Evolutionary conservation across 257 asterid species (phyloP).

Genomic region (Solanum sejunctum): DNA sequence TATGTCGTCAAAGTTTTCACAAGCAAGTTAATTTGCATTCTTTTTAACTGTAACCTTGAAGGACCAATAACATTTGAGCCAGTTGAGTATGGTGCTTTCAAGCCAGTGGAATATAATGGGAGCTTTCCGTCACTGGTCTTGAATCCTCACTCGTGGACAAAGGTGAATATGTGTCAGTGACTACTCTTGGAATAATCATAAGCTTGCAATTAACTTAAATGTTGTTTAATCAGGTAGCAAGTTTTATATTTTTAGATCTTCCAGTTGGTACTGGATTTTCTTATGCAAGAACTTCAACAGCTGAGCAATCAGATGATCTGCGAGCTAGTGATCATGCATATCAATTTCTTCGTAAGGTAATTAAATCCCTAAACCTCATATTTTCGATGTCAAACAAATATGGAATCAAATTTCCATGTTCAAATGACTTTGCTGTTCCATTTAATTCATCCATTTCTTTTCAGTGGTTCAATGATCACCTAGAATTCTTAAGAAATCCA

Average conservation of each 20-base stretch:
- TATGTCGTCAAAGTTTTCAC: neutral
- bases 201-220: no score
- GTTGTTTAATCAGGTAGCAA: no score
- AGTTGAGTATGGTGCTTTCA: neutral
- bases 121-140: neutral
- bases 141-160: neutral
- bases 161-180: neutral
- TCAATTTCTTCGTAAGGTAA: no score
- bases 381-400: neutral
- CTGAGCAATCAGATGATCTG: no score
- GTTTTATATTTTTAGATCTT: no score
- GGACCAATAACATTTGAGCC: neutral
- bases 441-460: neutral
- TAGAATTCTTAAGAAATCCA: neutral
- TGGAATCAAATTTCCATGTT: neutral
- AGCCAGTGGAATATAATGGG: neutral
- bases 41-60: neutral
- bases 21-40: neutral
- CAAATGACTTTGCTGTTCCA: neutral
- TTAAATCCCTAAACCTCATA: neutral
- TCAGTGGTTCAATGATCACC: conserved; percentile 8
- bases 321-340: no score
- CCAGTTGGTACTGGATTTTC: no score
- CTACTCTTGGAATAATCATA: no score
- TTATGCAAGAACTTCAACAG: no score